Base-by-base conservation (phyloP, 106 monocot species). In the Iris macrosiphon region DNA sequence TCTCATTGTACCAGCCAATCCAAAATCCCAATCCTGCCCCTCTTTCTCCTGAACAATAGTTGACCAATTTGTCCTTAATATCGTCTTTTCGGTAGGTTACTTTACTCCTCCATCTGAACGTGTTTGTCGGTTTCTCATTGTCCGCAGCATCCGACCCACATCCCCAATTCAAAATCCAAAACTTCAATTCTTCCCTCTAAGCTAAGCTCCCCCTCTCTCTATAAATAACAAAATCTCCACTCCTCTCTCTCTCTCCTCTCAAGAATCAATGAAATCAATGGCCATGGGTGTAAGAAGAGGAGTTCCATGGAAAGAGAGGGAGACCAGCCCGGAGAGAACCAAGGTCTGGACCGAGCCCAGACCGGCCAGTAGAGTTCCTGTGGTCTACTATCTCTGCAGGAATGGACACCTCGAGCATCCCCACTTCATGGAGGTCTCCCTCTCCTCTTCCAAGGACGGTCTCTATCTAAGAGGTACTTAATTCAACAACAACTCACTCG, bases 391-490 rank as follows among this genome's bases (percentile, higher is more conserved):
- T 24, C 79, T 94, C 52, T 78, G 70, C 15, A 58, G 84, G 15
- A 82, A 82, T 35, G 88, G 88, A 25, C 81, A 85, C 7, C 74
- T 94, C 39, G 94, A 94, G 59, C 94, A 94, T 10, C 94, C 94
- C 0, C 94, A 94, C 54, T 88, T 94, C 84, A 89, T 89, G 79
- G 88, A 94, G 64, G 81, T 94, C 17, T 25, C 88, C 20, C 72
- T 85, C 41, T 70, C 82, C 57, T 78, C 57, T 0, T 18, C 79
- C n/a, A 11, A 35, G 39, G 75, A 81, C 12, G 87, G 84, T 0
- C 88, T 93, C 60, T 78, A 78, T 38, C 77, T 93, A 58, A 68
- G 66, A 84, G 91, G 91, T 92, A 68, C 1, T 1, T 20, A 9
- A 2, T 31, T 19, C 32, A 20, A 4, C 4, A 48, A 18, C 23